Percentiles rank a stretch among this genome's conserved stretches.
These are phyloP conservation scores for Pluteus cervinus DNA, from an alignment of 768 basidiomycete species.

Conservation along the genomic window DNA sequence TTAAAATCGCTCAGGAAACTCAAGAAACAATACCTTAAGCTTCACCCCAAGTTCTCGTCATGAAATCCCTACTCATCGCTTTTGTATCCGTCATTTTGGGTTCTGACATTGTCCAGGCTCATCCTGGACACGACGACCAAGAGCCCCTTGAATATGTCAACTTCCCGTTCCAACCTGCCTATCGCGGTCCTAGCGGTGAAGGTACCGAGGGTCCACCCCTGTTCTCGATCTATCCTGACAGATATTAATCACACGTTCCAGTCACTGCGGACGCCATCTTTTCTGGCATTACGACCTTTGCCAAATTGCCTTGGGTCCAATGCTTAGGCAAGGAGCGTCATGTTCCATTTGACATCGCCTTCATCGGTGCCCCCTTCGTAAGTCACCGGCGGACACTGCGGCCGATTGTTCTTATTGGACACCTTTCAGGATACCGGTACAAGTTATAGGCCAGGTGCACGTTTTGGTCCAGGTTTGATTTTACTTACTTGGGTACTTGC, in stretches of 20 bases:
- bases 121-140: constrained; percentile 43
- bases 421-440: constrained; percentile 56
- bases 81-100: constrained; percentile 18
- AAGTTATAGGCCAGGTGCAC: constrained; percentile 76
- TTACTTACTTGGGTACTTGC: constrained; percentile 1
- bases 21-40: neutral
- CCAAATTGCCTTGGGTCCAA: constrained; percentile 78
- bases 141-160: constrained; percentile 63
- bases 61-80: constrained; percentile 15
- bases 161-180: constrained; percentile 56
- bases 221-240: constrained; percentile 3
- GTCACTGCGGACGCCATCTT: constrained; percentile 77
- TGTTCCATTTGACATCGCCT: constrained; percentile 69
- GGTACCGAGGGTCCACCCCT: constrained; percentile 27
- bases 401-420: neutral
- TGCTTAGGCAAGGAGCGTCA: constrained; percentile 63
- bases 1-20: too few relatives aligned
- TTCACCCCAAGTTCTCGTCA: constrained; percentile 5
- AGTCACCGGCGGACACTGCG: constrained; percentile 13
- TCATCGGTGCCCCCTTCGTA: constrained; percentile 77
- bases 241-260: constrained; percentile 15
- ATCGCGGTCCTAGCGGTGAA: constrained; percentile 50
- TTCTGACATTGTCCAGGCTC: constrained; percentile 24
- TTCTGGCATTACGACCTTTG: constrained; percentile 81
- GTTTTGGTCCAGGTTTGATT: constrained; percentile 61